Evolutionary conservation across 2,329 filamentous ascomycete genomes (phyloP).

Genomic region (Lasiodiplodia sp.): DNA sequence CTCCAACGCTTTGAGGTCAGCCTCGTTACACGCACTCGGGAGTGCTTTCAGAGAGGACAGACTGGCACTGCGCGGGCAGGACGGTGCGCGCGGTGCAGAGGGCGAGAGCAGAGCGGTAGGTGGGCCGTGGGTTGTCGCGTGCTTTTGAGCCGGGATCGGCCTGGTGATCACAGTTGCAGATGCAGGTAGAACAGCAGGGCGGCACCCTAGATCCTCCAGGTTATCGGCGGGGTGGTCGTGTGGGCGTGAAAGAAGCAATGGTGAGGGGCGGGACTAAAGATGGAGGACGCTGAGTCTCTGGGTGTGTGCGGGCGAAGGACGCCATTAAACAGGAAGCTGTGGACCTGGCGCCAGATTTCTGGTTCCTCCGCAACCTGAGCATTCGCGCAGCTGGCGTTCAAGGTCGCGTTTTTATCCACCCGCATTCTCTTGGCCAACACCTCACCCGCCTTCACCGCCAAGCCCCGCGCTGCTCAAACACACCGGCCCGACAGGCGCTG

Average conservation of each 20-base stretch:
- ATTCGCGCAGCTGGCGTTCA: slow-evolving; percentile 25
- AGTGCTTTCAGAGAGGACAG: slow-evolving; percentile 17
- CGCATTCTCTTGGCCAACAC: slow-evolving; percentile 15
- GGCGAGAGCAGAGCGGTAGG: slow-evolving; percentile 21
- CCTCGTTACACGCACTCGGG: neutral
- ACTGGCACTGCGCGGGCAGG: slow-evolving; percentile 24
- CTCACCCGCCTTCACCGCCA: slow-evolving; percentile 26
- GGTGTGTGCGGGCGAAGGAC: slow-evolving; percentile 14
- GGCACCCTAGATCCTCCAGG: slow-evolving; percentile 23
- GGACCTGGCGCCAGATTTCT: slow-evolving; percentile 27
- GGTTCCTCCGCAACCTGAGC: slow-evolving; percentile 4
- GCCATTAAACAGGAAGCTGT: slow-evolving; percentile 26
- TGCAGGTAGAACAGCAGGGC: slow-evolving; percentile 26
- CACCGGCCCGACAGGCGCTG: slow-evolving; percentile 20
- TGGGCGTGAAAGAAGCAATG: neutral
- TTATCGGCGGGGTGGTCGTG: slow-evolving; percentile 18
- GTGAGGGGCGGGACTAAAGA: neutral
- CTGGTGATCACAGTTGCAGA: slow-evolving; percentile 24
- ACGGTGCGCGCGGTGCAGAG: slow-evolving; percentile 23
- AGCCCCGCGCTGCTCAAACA: slow-evolving; percentile 27
- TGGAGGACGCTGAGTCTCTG: slow-evolving; percentile 17
- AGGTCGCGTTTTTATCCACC: slow-evolving; percentile 25
- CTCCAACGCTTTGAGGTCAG: neutral
- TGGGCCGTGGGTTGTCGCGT: slow-evolving; percentile 30
- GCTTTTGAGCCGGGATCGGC: slow-evolving; percentile 30